phyloP scores from a whole-genome alignment of 225 moss, liverwort and hornwort species.

The Takakia lepidozioides region DNA sequence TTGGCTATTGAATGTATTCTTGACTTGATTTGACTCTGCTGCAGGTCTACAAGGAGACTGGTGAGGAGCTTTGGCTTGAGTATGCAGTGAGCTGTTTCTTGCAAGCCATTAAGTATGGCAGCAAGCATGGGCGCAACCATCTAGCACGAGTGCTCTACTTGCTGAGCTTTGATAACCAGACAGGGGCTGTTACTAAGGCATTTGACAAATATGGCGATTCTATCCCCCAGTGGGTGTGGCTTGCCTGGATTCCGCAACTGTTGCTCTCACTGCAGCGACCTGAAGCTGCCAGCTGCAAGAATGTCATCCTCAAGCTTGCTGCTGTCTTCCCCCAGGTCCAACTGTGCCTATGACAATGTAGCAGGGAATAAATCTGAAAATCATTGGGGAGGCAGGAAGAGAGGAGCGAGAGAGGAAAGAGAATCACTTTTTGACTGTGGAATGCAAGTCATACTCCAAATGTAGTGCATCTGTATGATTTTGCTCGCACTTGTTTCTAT shows the following conservation, averaged over 20 bases:
- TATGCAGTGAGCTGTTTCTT: constrained; percentile 98
- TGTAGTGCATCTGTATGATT: no score
- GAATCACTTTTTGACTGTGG: no score
- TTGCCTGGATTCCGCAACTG: constrained; percentile 97
- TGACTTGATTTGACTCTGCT: no score
- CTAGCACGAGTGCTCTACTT: constrained; percentile 93
- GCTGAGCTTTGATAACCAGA: constrained; percentile 97
- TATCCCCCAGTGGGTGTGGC: constrained; percentile 97
- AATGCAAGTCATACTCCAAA: no score
- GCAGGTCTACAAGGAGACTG: constrained; percentile 97
- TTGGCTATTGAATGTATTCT: no score
- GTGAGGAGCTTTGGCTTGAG: constrained; percentile 97
- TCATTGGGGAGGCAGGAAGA: no score
- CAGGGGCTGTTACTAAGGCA: constrained; percentile 89
- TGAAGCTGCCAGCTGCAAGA: constrained; percentile 95
- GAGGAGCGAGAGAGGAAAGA: no score
- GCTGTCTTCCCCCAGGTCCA: constrained; percentile 88
- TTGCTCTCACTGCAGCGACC: constrained; percentile 91
- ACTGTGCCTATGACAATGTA: no score
- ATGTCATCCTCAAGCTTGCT: constrained; percentile 88
- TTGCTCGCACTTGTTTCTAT: no score
- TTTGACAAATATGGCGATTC: constrained; percentile 95
- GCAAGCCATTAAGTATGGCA: constrained; percentile 94
- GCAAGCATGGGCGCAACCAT: constrained; percentile 96
- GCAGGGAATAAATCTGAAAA: no score